A percentile compares a stretch with the other conserved stretches of the same genome.
Evolutionary conservation across 2,329 filamentous ascomycete genomes (phyloP).

Genomic region (Gaeumannomyces tritici): DNA sequence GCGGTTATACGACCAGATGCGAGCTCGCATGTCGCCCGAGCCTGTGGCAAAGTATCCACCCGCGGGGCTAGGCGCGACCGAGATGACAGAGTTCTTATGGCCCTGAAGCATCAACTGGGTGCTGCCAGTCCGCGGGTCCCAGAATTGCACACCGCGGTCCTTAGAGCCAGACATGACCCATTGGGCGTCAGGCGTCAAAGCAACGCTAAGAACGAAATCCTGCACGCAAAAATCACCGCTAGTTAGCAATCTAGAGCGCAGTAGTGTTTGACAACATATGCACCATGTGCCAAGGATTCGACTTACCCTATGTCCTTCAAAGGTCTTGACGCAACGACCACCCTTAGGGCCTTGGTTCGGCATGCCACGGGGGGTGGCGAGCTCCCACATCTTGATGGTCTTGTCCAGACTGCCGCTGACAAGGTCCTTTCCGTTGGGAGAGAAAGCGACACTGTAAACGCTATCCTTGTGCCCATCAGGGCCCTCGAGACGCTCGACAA

Average conservation of each 20-base stretch:
- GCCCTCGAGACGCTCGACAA: slow-evolving; percentile 86
- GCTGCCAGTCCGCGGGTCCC: slow-evolving; percentile 87
- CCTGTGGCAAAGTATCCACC: slow-evolving; percentile 90
- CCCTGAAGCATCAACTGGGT: slow-evolving; percentile 98
- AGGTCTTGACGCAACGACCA: slow-evolving; percentile 91
- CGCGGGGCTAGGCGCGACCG: slow-evolving; percentile 84
- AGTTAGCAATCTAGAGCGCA: neutral
- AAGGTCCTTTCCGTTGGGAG: slow-evolving; percentile 83
- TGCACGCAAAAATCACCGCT: slow-evolving; percentile 20
- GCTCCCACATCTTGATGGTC: slow-evolving; percentile 99
- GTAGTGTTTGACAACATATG: neutral
- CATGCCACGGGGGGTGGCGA: slow-evolving; percentile 62
- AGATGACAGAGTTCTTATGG: slow-evolving; percentile 98
- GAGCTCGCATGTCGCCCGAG: slow-evolving; percentile 92
- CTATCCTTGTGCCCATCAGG: slow-evolving; percentile 93
- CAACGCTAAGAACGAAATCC: slow-evolving; percentile 96
- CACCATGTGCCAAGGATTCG: neutral
- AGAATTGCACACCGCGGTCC: slow-evolving; percentile 96
- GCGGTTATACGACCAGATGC: slow-evolving; percentile 82
- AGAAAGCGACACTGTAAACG: slow-evolving; percentile 94
- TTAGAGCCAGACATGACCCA: slow-evolving; percentile 98
- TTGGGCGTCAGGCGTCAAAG: slow-evolving; percentile 82
- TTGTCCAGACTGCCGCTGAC: slow-evolving; percentile 94
- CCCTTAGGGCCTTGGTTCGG: slow-evolving; percentile 63
- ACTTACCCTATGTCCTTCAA: slow-evolving; percentile 85